These are phyloP conservation scores for Mortierella sp. DNA, from an alignment of 371 early-diverging fungal genomes.

Conservation along the genomic window DNA sequence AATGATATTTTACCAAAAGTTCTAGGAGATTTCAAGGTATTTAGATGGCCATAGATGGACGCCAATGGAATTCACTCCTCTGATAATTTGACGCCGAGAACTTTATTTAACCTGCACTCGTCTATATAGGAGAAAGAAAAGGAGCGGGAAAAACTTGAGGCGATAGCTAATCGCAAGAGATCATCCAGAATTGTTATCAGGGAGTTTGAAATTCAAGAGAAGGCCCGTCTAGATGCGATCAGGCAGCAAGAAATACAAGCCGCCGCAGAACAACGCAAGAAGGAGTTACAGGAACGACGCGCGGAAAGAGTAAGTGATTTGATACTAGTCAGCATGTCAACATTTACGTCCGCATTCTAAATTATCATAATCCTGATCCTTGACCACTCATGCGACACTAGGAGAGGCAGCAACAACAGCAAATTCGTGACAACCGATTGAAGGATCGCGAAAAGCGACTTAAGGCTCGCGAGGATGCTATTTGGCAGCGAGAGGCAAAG, in stretches of 20 bases:
- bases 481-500: slow-evolving; percentile 59
- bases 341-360: too few relatives aligned
- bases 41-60: not conserved
- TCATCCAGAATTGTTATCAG: slow-evolving; percentile 74
- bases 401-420: slow-evolving; percentile 40
- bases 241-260: slow-evolving; percentile 61
- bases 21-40: slow-evolving; percentile 61
- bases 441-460: slow-evolving; percentile 66
- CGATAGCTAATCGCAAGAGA: slow-evolving; percentile 72
- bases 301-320: slow-evolving; percentile 52
- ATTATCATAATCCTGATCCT: not conserved
- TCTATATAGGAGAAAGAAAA: slow-evolving; percentile 62
- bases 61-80: not conserved
- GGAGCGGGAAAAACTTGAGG: slow-evolving; percentile 64
- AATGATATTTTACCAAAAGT: slow-evolving; percentile 73
- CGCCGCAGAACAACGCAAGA: slow-evolving; percentile 53
- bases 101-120: not conserved
- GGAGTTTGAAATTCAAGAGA: slow-evolving; percentile 66
- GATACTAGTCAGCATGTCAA: not conserved
- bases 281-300: slow-evolving; percentile 51
- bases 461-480: slow-evolving; percentile 64
- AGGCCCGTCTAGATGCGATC: slow-evolving; percentile 51
- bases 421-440: slow-evolving; percentile 35
- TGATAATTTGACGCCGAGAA: not conserved
- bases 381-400: slow-evolving; percentile 3